Evolutionary conservation across 192 early-diverging fungal genomes (phyloP), one percentile per base, ranked within the genome.

Genomic region (Coemansia sp.): DNA sequence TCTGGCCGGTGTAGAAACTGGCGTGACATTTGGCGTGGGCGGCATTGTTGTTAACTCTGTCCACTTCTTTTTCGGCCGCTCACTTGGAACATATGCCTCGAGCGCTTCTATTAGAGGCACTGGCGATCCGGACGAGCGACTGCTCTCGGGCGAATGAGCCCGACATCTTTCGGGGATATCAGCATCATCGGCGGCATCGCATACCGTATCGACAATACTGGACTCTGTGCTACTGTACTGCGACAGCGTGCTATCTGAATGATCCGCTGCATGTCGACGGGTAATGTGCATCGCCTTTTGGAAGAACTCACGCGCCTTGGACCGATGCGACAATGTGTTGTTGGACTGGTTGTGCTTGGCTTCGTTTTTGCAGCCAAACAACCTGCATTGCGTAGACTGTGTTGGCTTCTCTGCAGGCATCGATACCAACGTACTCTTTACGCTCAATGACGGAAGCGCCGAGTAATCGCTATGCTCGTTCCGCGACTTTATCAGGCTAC

Each of bases 251-350:
- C 43, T 24, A 6, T 52, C 55, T 3, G 15, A 43, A 12, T 49
- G 36, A 22, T 41, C 18, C 16, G 53, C 20, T 6, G 47, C 36
- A 5, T 65, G 39, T 16, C 63, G 63, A 44, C 62, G 63, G 5
- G 39, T 60, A n/a, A 66, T 60, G 34, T 68, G 61, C 31, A 75
- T 64, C 41, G 73, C 73, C 38, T 57, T 75, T 66, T 75, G 67
- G 58, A 75, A 65, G 38, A 75, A 36, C 68, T 65, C 73, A 15
- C 68, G 63, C 16, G 73, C 68, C 44, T 39, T 65, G 13, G 40
- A 65, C 3, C 68, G 68, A 64, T 68, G 62, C 18, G 43, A 47
- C 3, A 52, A 69, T 4, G 8, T 46, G 13, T 38, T n/a, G 15
- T 3, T 18, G 18, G 58, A 27, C 5, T 52, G 27, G 3, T 7